These are phyloP conservation scores for Aspergillus steynii DNA, from an alignment of 495 filamentous ascomycete species.

Conservation along the genomic window DNA sequence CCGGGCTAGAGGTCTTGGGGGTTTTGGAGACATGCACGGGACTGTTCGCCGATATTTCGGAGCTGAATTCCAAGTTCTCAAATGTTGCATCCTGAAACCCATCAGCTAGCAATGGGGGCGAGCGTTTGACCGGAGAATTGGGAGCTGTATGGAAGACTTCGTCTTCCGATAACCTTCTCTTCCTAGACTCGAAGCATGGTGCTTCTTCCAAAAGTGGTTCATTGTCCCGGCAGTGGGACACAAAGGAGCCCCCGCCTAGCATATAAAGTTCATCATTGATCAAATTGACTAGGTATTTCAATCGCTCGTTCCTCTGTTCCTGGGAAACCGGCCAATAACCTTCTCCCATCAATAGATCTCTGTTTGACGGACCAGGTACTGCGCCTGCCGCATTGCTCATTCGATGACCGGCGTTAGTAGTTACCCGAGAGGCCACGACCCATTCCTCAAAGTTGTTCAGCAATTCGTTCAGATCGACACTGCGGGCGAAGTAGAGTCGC, in stretches of 20 bases:
- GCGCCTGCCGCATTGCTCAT: conserved; percentile 7
- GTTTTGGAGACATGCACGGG: conserved; percentile 9
- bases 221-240: not conserved
- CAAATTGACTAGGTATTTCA: conserved; percentile 28
- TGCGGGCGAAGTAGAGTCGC: conserved; percentile 21
- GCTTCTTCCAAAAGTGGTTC: conserved; percentile 1
- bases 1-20: conserved; percentile 3
- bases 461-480: conserved; percentile 16
- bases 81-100: conserved; percentile 12
- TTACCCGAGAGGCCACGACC: conserved; percentile 8
- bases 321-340: conserved; percentile 8
- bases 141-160: conserved; percentile 44
- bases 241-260: conserved; percentile 16
- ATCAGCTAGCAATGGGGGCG: conserved; percentile 9
- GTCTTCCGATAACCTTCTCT: conserved; percentile 31
- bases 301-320: conserved; percentile 20
- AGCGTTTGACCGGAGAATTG: conserved; percentile 34
- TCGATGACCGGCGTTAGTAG: not conserved
- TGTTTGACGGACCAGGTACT: not conserved
- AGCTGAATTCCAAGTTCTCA: not conserved
- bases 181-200: conserved; percentile 14
- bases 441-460: conserved; percentile 33
- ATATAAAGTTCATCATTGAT: conserved; percentile 33
- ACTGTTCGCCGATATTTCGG: conserved; percentile 7
- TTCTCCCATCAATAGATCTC: not conserved